phyloP scores from a whole-genome alignment of 495 filamentous ascomycete genomes.

The Talaromyces thailandensis region DNA sequence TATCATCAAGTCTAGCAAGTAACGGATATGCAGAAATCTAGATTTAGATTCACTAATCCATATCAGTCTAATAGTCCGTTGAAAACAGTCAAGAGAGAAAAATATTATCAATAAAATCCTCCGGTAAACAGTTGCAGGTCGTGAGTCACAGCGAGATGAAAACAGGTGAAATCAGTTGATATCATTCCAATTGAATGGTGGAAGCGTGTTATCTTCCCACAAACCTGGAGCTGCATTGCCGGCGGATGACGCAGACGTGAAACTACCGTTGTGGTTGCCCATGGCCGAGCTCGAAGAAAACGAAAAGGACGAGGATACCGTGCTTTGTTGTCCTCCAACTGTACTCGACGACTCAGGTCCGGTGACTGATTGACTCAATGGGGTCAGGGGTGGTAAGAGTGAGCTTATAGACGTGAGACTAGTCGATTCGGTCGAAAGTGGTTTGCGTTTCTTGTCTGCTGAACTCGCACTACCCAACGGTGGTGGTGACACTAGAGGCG shows the following conservation, averaged over 20 bases:
- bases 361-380: not conserved
- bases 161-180: slow-evolving; percentile 12
- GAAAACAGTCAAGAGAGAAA: not conserved
- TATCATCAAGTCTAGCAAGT: not conserved
- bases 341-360: not conserved
- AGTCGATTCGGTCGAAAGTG: not conserved
- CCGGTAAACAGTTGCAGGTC: not conserved
- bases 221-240: slow-evolving; percentile 13
- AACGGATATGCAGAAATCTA: not conserved
- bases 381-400: not conserved
- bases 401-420: not conserved
- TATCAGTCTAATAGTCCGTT: not conserved
- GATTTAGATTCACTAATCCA: not conserved
- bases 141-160: not conserved
- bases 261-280: not conserved
- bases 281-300: not conserved
- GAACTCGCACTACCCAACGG: not conserved
- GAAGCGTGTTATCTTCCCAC: slow-evolving; percentile 35
- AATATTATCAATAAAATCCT: not conserved
- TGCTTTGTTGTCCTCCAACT: not conserved
- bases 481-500: not conserved
- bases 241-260: not conserved
- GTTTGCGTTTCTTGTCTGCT: not conserved
- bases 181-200: slow-evolving; percentile 38
- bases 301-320: not conserved